phyloP scores from a whole-genome alignment of 179 eudicot genomes.

The Drosera spatulata region DNA sequence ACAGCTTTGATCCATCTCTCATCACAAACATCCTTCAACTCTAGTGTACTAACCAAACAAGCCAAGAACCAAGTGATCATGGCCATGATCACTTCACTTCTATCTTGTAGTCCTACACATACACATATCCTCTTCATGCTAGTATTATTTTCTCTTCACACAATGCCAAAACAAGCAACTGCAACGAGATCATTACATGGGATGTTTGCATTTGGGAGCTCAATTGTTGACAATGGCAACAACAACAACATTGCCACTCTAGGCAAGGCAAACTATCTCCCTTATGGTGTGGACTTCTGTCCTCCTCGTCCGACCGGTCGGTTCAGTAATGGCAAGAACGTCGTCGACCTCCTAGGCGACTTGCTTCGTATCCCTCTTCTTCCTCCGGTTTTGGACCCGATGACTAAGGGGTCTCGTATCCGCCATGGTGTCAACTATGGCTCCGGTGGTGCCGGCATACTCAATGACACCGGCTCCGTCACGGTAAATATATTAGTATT shows the following conservation, averaged over 20 bases:
- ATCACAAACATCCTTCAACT: no score
- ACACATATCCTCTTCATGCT: no score
- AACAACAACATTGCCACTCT: constrained; percentile 11
- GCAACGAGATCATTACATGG: constrained; percentile 6
- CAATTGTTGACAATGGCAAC: constrained; percentile 25
- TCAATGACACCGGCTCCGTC: constrained; percentile 13
- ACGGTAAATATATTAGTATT: constrained; percentile 3
- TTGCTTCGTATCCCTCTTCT: constrained; percentile 17
- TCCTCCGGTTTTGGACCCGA: constrained; percentile 16
- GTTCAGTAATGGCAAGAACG: constrained; percentile 17
- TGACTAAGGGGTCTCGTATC: constrained; percentile 4
- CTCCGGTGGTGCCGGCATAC: constrained; percentile 26
- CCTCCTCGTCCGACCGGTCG: constrained; percentile 23
- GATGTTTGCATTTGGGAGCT: constrained; percentile 20
- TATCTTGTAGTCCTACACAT: no score
- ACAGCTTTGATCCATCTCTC: no score
- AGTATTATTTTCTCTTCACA: no score
- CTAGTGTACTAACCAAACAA: no score
- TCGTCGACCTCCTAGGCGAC: constrained; percentile 15
- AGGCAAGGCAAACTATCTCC: constrained; percentile 10
- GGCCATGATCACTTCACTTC: no score
- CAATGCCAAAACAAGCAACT: no score
- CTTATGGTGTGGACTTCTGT: constrained; percentile 24
- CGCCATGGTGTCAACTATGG: constrained; percentile 27
- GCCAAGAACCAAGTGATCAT: no score